Evolutionary conservation across 192 early-diverging fungal genomes (phyloP), one percentile per base, ranked within the genome.

Genomic region (Entomortierella beljakovae): DNA sequence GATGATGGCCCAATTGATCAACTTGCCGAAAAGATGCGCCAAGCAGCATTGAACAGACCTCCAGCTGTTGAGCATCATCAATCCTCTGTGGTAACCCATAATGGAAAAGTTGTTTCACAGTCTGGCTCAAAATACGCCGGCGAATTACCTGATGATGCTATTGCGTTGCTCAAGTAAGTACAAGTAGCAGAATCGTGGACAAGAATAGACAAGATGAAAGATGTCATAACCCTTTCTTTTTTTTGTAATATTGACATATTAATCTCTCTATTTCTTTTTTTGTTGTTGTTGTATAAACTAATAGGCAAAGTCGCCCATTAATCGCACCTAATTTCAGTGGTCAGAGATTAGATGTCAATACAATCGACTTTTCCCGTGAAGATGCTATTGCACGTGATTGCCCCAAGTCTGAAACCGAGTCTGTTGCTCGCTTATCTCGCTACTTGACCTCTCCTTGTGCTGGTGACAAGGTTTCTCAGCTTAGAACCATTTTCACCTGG

Each of bases 401-500:
- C 43, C 81, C 81, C 3, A 38, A 20, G 8, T 40, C 56, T 22
- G 64, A 81, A 38, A 67, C 72, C 10, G 46, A 34, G 1, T 70
- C 81, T 1, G 54, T 81, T 6, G 23, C 31, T 1, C 31, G 48
- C 1, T 61, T 86, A 35, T 76, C 85, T 4, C 59, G 71, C 34
- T 82, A 82, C 57, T 60, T 89, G 48, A 83, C 88, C 11, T 71
- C 83, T 9, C 84, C 81, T 31, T 89, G 51, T 51, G 29, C 51
- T 11, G 81, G 82, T 23, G 54, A 81, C 23, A 38, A 69, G 33
- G 29, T 89, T 23, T 70, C 81, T 49, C 72, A 85, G 64, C 71
- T 89, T 28, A 80, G 88, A 2, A 71, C 83, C 20, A 82, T 90
- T 31, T 90, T 83, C 51, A 79, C 79, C 49, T 90, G 88, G 88